Base-by-base conservation (phyloP, 139 green algal species). In the Micractinium sp. region DNA sequence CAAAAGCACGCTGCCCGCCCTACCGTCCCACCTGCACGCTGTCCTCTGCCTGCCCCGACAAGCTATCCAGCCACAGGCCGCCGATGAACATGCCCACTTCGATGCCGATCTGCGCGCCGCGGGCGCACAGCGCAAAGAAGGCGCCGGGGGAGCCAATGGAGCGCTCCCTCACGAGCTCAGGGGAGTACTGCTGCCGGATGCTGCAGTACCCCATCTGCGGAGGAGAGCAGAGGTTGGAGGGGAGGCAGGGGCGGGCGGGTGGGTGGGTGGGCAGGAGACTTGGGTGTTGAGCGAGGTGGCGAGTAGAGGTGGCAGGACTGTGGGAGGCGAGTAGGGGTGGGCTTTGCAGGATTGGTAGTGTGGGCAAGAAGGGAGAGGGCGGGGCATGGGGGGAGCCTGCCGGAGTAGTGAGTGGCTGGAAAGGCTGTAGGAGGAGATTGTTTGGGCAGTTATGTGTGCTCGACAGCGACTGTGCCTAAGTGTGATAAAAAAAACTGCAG, bases 121-220 rank as follows among this genome's bases (percentile, higher is more conserved):
- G 81, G 1, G 18, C 63, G 31, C 56, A 38, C 22, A 90, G 77
- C 5, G 79, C 80, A 20, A 87, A 9, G 27, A 90, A 33, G 53
- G 76, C 90, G 56, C 13, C 22, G 35, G 66, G 74, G 60, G 67
- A 73, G 61, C 80, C 84, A 25, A 91, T 53, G 38, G 90, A 84
- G 22, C 74, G 47, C 76, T 91, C 35, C 29, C 87, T 81, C 20
- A 95, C 77, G 0, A 92, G 60, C 80, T 94, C 83, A 33, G 92
- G 93, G 31, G 90, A 89, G 89, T 95, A 94, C 66, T 83, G 89
- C 67, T 88, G 81, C 66, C 82, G 82, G 56, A 95, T 85, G 60
- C 75, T 80, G 89, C 93, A 95, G 61, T 88, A 90, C 16, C 92
- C 92, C 60, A 89, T 91, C 92, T 95, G 83, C 38, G 25, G n/a